Evolutionary conservation across 345 rosid species (phyloP), one percentile per base, ranked within the genome.

Genomic region (Capsella bursapastoris): DNA sequence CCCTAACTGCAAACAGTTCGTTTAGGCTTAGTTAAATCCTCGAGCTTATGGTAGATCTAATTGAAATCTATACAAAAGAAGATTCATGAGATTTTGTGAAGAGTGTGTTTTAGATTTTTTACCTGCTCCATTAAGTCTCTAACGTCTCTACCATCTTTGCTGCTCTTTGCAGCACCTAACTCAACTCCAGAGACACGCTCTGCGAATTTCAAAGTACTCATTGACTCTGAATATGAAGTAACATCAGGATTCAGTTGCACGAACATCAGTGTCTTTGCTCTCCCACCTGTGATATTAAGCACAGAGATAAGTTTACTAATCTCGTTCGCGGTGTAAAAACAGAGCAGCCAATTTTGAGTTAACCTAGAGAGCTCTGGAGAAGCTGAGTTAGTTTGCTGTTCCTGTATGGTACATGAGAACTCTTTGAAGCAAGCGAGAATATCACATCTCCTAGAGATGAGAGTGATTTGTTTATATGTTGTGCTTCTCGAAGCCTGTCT

Each of bases 301-400:
- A 65, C 64, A 60, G 2, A 70, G 22, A 57, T 9, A 47, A 18
- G 47, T 61, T 48, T 57, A 70, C 18, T 47, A 5, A 13, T 34
- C 9, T 61, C 3, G 40, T 31, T 28, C 50, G 43, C 3, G 12
- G 56, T 35, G 29, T 49, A 22, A 32, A 48, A 67, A 53, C 31
- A 60, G 32, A 32, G 38, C 35, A 44, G 6, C 1, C 6, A 2
- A 1, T 47, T 28, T 67, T 64, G 34, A 88, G 89, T 43, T 52
- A 63, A 76, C 79, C 96, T 79, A 95, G 81, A 49, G 99, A 88
- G 76, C 89, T 96, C 79, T 95, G 99, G 78, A 95, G 83, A 35
- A 95, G 91, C 64, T 87, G 99, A 1, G 97, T 95, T 70, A 95
- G 96, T 73, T 95, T 95, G 97, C 99, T 95, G 82, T 95, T 95